Conservation (phyloP, 345 rosid species). For the Mangifera indica region DNA sequence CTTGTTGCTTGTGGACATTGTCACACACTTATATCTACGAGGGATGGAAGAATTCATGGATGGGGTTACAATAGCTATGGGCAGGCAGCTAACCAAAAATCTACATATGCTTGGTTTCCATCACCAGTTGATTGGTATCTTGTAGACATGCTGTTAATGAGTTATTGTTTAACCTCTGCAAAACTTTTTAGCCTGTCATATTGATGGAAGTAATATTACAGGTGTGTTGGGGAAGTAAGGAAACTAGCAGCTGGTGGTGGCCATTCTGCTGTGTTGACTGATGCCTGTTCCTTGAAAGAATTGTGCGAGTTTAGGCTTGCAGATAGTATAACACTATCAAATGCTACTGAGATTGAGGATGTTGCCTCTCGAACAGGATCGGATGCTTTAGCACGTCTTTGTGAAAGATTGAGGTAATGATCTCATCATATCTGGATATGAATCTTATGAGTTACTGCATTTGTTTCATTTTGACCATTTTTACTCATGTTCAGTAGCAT, state of each 20-base stretch:
- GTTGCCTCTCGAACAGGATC: slow-evolving; percentile 81
- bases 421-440: background rate
- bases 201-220: slow-evolving; percentile 26
- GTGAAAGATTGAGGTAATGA: slow-evolving; percentile 75
- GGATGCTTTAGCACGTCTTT: slow-evolving; percentile 89
- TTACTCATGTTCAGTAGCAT: background rate
- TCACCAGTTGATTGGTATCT: slow-evolving; percentile 95
- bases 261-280: slow-evolving; percentile 89
- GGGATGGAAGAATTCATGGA: slow-evolving; percentile 82
- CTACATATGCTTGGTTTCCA: slow-evolving; percentile 90
- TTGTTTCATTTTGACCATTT: background rate
- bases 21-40: slow-evolving; percentile 71
- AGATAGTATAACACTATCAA: slow-evolving; percentile 60
- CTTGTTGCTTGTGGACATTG: slow-evolving; percentile 96
- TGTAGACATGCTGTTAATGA: slow-evolving; percentile 29
- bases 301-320: slow-evolving; percentile 91
- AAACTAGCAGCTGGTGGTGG: slow-evolving; percentile 99
- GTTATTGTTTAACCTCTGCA: slow-evolving; percentile 14
- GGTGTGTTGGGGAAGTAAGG: slow-evolving; percentile 92
- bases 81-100: slow-evolving; percentile 89
- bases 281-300: slow-evolving; percentile 93
- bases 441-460: background rate
- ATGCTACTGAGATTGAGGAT: slow-evolving; percentile 77
- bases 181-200: background rate
- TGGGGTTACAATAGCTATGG: slow-evolving; percentile 99